phyloP scores from a whole-genome alignment of 73 alveolate genomes.

The Paramecium biaurelia region DNA sequence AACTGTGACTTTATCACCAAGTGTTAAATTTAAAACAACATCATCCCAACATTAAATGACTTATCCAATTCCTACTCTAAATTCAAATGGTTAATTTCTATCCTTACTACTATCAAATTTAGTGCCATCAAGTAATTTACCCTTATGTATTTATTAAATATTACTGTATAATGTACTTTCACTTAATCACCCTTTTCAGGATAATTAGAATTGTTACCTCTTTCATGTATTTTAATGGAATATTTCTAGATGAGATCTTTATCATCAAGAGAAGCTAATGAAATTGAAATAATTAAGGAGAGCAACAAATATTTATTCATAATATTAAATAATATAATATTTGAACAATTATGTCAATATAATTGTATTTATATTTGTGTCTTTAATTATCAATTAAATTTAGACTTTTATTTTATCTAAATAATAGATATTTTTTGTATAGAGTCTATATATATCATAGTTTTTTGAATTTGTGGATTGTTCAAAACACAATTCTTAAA shows the following conservation, averaged over 20 bases:
- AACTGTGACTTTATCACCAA: conserved; percentile 76
- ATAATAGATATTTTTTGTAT: neutral
- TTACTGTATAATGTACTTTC: conserved; percentile 79
- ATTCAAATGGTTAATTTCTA: conserved; percentile 77
- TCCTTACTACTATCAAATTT: conserved; percentile 85
- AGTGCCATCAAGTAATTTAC: conserved; percentile 81
- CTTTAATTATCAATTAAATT: neutral
- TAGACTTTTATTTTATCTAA: neutral
- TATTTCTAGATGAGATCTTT: neutral
- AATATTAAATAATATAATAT: neutral
- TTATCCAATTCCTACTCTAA: conserved; percentile 75
- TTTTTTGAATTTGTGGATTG: neutral
- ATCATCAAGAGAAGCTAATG: neutral
- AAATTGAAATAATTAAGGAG: neutral
- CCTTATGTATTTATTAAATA: neutral
- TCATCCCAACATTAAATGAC: conserved; percentile 87
- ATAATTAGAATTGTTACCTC: conserved; percentile 2
- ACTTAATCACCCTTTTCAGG: conserved; percentile 75
- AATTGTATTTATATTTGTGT: neutral
- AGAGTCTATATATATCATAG: neutral
- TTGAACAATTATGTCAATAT: neutral
- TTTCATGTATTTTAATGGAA: neutral
- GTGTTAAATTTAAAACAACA: conserved; percentile 69
- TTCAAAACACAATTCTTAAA: neutral
- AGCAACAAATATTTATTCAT: neutral